Conservation (phyloP, 2,329 filamentous ascomycete genomes). For the Cercospora janseana region DNA sequence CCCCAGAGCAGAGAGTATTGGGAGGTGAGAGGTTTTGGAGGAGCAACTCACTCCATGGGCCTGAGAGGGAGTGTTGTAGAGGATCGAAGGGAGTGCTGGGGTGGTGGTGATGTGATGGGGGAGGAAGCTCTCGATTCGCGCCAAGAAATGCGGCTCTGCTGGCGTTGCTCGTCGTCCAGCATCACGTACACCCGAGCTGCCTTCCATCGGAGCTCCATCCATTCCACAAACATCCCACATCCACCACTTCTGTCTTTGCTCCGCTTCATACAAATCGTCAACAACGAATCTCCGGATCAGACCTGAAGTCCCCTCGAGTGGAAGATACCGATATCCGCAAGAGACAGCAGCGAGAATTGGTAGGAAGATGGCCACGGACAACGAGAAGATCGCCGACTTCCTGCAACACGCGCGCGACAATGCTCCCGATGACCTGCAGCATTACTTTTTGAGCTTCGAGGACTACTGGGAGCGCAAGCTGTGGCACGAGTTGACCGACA, state of each 20-base stretch:
- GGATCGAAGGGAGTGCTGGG: not conserved
- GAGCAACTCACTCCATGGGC: slow-evolving; percentile 20
- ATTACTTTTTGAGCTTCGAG: slow-evolving; percentile 86
- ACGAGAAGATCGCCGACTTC: slow-evolving; percentile 87
- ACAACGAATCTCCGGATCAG: too few relatives aligned
- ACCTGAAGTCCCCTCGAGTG: not conserved
- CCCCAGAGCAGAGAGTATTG: slow-evolving; percentile 24
- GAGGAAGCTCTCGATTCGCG: slow-evolving; percentile 8
- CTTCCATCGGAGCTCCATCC: slow-evolving; percentile 2
- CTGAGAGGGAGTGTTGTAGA: slow-evolving; percentile 3
- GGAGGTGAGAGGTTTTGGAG: slow-evolving; percentile 6
- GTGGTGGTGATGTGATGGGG: slow-evolving; percentile 3
- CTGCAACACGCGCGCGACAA: slow-evolving; percentile 84
- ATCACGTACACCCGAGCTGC: slow-evolving; percentile 6
- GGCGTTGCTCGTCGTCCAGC: slow-evolving; percentile 10
- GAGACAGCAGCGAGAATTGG: not conserved
- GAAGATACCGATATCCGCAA: not conserved
- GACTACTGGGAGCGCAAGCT: slow-evolving; percentile 97
- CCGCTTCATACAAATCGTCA: too few relatives aligned
- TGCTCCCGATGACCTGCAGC: slow-evolving; percentile 83
- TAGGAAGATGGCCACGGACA: slow-evolving; percentile 61
- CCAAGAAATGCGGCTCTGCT: slow-evolving; percentile 17
- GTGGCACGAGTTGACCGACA: slow-evolving; percentile 96
- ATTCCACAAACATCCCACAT: not conserved
- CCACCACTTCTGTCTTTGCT: not conserved